These are phyloP conservation scores for Fistulifera pelliculosa DNA, from an alignment of 108 stramenopile genomes.

Conservation along the genomic window DNA sequence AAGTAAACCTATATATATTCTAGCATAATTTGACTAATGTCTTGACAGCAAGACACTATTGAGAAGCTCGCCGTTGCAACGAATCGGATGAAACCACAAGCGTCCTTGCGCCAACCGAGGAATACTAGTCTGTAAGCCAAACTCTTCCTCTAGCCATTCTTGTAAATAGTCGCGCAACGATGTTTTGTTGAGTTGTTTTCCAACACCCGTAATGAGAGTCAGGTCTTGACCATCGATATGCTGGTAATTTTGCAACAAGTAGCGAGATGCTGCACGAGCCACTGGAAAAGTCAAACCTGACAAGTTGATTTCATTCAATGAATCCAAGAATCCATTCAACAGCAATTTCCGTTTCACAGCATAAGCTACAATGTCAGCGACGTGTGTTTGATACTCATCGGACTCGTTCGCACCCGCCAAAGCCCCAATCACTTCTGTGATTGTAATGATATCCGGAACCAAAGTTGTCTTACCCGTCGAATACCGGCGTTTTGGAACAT, in stretches of 20 bases:
- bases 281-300: conserved; percentile 65
- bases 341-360: conserved; percentile 59
- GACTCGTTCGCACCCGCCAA: conserved; percentile 30
- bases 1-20: too few relatives aligned
- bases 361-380: conserved; percentile 59
- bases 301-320: conserved; percentile 56
- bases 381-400: conserved; percentile 18
- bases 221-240: conserved; percentile 33
- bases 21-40: too few relatives aligned
- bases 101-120: conserved; percentile 39
- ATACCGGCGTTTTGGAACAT: not conserved
- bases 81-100: conserved; percentile 1
- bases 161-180: conserved; percentile 42
- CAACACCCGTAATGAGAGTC: conserved; percentile 65
- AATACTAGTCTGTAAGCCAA: conserved; percentile 31
- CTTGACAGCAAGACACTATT: too few relatives aligned
- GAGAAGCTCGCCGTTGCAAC: not conserved
- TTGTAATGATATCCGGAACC: conserved; percentile 72
- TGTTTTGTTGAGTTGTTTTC: conserved; percentile 11
- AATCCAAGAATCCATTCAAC: conserved; percentile 45
- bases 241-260: conserved; percentile 29
- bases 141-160: conserved; percentile 31
- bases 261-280: conserved; percentile 61
- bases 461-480: too few relatives aligned
- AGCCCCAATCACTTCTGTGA: conserved; percentile 65